A percentile compares a stretch with the other conserved stretches of the same genome.
Evolutionary conservation across 2,329 filamentous ascomycete species (phyloP).

Genomic region (Phoma sp.): DNA sequence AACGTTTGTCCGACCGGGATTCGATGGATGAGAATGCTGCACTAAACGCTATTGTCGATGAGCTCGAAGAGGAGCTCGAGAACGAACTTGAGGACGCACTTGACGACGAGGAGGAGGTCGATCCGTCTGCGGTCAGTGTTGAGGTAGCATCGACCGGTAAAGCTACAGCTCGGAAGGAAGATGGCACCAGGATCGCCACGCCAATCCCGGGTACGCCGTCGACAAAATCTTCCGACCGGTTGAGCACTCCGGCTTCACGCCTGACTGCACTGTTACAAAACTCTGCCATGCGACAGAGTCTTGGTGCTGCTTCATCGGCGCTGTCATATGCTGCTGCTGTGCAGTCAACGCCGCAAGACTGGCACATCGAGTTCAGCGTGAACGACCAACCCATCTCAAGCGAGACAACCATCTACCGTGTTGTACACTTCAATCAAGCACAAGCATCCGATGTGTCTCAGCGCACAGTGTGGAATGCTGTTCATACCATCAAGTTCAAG

Average conservation of each 20-base stretch:
- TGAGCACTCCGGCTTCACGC: conserved; percentile 37
- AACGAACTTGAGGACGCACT: conserved; percentile 49
- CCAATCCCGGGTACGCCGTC: conserved; percentile 66
- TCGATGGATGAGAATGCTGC: conserved; percentile 68
- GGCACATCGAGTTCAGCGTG: conserved; percentile 96
- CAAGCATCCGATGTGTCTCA: conserved; percentile 69
- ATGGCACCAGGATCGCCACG: conserved; percentile 84
- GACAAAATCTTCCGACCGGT: conserved; percentile 40
- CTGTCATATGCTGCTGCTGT: conserved; percentile 87
- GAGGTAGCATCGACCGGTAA: conserved; percentile 87
- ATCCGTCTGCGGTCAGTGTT: conserved; percentile 88
- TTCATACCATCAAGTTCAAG: conserved; percentile 91
- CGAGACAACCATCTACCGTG: conserved; percentile 94
- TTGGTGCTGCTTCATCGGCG: conserved; percentile 55
- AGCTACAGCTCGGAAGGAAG: conserved; percentile 88
- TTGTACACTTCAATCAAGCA: conserved; percentile 76
- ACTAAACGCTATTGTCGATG: conserved; percentile 87
- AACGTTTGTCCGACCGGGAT: conserved; percentile 77
- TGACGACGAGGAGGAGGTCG: conserved; percentile 57
- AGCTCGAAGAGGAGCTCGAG: conserved; percentile 81
- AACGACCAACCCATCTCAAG: conserved; percentile 83
- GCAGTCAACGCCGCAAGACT: conserved; percentile 82
- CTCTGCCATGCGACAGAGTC: conserved; percentile 41
- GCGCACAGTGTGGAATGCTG: conserved; percentile 85
- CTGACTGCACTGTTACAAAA: conserved; percentile 41